phyloP scores from a whole-genome alignment of 129 eudicot species.

The Flaveria bidentis region DNA sequence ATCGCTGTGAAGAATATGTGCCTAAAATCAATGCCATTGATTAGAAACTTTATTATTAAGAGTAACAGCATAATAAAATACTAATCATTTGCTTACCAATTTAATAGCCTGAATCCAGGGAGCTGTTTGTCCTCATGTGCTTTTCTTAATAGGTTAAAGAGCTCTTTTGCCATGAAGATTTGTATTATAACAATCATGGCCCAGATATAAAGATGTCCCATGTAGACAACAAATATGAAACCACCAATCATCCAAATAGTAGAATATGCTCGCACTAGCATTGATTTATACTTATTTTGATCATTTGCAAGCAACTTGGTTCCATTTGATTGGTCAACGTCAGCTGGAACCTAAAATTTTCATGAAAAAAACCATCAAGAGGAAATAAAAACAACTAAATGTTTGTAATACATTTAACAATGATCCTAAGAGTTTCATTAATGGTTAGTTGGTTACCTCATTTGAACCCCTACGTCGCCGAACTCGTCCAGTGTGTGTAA shows the following conservation, averaged over 20 bases:
- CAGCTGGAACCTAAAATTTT: conserved; percentile 51
- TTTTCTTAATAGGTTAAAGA: conserved; percentile 68
- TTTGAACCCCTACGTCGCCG: conserved; percentile 62
- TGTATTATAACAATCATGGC: conserved; percentile 89
- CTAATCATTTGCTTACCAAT: conserved; percentile 51
- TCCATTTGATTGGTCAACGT: conserved; percentile 61
- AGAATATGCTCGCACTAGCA: conserved; percentile 73
- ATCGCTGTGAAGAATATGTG: conserved; percentile 90
- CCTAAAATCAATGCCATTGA: conserved; percentile 48
- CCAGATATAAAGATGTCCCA: conserved; percentile 95
- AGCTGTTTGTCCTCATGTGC: conserved; percentile 73
- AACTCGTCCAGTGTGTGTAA: conserved; percentile 47
- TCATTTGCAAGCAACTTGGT: conserved; percentile 57
- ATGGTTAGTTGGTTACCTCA: conserved; percentile 32
- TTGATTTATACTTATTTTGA: conserved; percentile 70
- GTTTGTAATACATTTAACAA: background rate
- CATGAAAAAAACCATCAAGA: background rate
- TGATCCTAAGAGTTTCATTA: conserved; percentile 11
- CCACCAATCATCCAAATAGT: conserved; percentile 95
- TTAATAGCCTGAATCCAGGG: conserved; percentile 78
- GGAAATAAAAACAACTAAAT: background rate
- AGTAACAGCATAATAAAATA: background rate
- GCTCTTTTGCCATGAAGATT: conserved; percentile 83
- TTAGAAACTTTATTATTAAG: background rate
- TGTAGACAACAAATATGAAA: conserved; percentile 60